Evolutionary conservation across 192 early-diverging fungal genomes (phyloP), one percentile per base, ranked within the genome.

Genomic region (Coemansia sp.): DNA sequence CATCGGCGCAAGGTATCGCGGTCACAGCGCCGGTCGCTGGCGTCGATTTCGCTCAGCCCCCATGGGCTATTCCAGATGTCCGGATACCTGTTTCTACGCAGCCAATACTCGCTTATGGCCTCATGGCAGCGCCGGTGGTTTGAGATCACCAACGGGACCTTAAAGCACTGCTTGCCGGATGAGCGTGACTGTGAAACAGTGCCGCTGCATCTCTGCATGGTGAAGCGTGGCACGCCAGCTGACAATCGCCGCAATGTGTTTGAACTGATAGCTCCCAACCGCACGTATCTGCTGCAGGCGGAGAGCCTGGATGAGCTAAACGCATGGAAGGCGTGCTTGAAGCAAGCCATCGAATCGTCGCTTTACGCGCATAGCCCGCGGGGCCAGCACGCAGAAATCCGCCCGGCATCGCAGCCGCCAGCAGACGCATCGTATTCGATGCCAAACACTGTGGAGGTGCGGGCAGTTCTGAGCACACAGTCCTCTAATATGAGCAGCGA

Each of bases 91-190:
- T 93, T 87, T 60, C 84, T 92, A 66, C 85, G 85, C 53, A 87
- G 83, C 53, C 77, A 81, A 28, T 84, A 85, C 23, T 80, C 87
- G 56, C 83, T 93, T 3, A 69, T 91, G 74, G 80, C 86, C 57
- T 84, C 82, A 39, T 93, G 90, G 90, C 82, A 82, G 48, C 85
- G 90, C 16, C 81, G 87, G 44, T 92, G 88, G 60, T 90, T 89
- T 64, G 84, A 76, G 39, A 84, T 91, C 30, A 71, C 79, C 40
- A 81, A 83, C 49, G 86, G 84, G 41, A 44, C 73, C 15, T 53
- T 91, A 41, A 64, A 76, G 9, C 85, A 81, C 38, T 71, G 79
- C 58, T 51, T 64, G 39, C 68, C 78, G 15, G 82, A 80, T 20
- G 83, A 84, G 21, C 82, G 85, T 40, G 70, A 83, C 23, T 51